phyloP scores from a whole-genome alignment of 257 asterid species.

The Echites panduratus region DNA sequence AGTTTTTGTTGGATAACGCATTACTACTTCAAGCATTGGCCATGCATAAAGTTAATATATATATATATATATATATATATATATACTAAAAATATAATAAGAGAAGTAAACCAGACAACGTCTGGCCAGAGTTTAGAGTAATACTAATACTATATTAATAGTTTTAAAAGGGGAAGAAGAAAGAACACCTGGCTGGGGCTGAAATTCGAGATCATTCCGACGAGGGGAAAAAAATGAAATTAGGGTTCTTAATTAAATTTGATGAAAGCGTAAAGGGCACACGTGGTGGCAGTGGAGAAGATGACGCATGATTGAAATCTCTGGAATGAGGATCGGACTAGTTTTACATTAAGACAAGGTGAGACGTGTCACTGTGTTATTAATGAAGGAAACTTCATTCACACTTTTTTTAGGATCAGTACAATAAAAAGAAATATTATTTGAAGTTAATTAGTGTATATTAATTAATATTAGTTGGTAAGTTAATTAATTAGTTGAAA shows the following conservation, averaged over 20 bases:
- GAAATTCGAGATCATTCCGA: constrained; percentile 39
- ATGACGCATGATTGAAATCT: constrained; percentile 6
- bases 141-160: too few relatives aligned
- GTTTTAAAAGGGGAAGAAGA: constrained; percentile 6
- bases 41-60: constrained; percentile 3
- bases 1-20: background rate
- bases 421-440: too few relatives aligned
- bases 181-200: constrained; percentile 36
- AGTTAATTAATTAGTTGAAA: too few relatives aligned
- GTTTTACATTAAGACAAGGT: background rate
- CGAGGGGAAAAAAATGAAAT: background rate
- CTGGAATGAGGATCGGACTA: constrained; percentile 8
- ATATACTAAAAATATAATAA: too few relatives aligned
- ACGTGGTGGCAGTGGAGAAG: constrained; percentile 14
- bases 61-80: too few relatives aligned
- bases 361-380: constrained; percentile 7
- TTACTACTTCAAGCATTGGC: background rate
- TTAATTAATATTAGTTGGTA: too few relatives aligned
- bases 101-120: constrained; percentile 10
- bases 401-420: background rate
- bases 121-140: too few relatives aligned
- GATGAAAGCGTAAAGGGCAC: constrained; percentile 16
- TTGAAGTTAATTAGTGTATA: too few relatives aligned
- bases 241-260: constrained; percentile 15
- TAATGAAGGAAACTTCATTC: background rate